Conservation (phyloP, 805 yeast species). For the Spencermartinsiella europaea region DNA sequence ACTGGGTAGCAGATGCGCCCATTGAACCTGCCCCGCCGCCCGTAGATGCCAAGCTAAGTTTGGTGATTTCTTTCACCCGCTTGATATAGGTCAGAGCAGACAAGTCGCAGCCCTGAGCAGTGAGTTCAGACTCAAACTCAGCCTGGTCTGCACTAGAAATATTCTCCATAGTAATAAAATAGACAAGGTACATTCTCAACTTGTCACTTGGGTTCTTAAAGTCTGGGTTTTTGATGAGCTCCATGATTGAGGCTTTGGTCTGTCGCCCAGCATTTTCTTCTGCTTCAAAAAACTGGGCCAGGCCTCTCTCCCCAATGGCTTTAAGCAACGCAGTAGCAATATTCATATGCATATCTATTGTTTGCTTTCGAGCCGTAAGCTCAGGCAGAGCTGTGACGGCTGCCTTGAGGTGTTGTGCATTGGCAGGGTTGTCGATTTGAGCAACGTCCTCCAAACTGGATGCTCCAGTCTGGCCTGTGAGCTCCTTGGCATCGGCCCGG, state of each 20-base stretch:
- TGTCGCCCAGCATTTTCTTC: conserved; percentile 66
- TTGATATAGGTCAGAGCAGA: conserved; percentile 67
- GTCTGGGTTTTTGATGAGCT: conserved; percentile 47
- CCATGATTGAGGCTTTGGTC: conserved; percentile 52
- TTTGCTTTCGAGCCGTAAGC: conserved; percentile 77
- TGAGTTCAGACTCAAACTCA: conserved; percentile 61
- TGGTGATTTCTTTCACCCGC: conserved; percentile 72
- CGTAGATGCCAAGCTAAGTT: conserved; percentile 33
- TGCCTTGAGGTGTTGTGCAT: conserved; percentile 40
- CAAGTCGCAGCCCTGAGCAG: conserved; percentile 53
- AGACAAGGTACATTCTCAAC: conserved; percentile 82
- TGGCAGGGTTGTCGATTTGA: conserved; percentile 33
- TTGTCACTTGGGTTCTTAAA: conserved; percentile 62
- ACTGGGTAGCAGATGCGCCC: conserved; percentile 23
- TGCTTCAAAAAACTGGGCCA: conserved; percentile 89
- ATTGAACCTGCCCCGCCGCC: conserved; percentile 21
- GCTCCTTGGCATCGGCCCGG: conserved; percentile 80
- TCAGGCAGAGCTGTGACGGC: conserved; percentile 93
- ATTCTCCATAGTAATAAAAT: conserved; percentile 42
- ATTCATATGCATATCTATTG: conserved; percentile 96
- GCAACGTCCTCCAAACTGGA: conserved; percentile 72
- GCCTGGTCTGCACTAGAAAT: conserved; percentile 46
- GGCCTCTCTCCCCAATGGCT: conserved; percentile 76
- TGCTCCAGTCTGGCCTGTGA: conserved; percentile 72
- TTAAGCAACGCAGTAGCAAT: conserved; percentile 78